Evolutionary conservation across 371 early-diverging fungal species (phyloP).

Genomic region (Mucor sp.): DNA sequence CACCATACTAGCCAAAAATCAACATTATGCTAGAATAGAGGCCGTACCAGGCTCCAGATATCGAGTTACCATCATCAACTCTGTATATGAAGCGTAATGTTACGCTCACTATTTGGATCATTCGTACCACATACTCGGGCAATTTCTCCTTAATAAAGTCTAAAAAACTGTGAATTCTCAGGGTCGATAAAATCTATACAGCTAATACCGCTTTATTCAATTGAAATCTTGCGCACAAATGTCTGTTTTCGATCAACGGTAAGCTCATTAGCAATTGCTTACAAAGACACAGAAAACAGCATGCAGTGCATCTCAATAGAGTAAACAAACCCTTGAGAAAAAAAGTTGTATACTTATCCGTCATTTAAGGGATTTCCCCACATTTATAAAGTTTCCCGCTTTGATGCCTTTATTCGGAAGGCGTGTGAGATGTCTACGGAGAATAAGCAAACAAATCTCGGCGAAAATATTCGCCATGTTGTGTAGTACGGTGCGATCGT

Average conservation of each 20-base stretch:
- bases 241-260: background rate
- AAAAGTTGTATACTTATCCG: background rate
- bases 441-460: background rate
- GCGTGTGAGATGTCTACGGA: background rate
- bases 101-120: background rate
- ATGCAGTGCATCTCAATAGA: background rate
- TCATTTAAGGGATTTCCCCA: background rate
- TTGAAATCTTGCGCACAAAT: background rate
- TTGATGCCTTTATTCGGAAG: background rate
- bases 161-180: background rate
- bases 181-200: background rate
- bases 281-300: background rate
- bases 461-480: background rate
- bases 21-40: background rate
- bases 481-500: background rate
- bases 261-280: background rate
- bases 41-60: background rate
- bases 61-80: background rate
- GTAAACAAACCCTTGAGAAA: background rate
- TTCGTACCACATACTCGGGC: background rate
- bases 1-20: background rate
- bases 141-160: background rate
- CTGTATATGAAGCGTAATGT: background rate
- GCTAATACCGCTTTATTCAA: background rate
- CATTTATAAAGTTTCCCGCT: background rate